Conservation (phyloP, 306 rosid species). For the Sicyos baderoa region DNA sequence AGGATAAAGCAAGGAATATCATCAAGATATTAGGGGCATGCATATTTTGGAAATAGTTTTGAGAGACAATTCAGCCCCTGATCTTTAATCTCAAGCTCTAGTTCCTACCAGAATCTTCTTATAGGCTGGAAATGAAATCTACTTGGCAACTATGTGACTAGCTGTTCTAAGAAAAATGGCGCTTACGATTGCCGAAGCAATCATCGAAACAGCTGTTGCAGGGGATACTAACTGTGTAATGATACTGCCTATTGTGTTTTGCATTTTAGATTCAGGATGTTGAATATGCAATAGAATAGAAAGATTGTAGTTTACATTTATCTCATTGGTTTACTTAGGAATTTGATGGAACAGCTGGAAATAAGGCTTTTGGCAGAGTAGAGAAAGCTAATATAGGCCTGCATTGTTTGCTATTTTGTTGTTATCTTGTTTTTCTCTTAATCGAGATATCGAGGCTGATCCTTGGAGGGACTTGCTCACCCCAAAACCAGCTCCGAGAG, state of each 20-base stretch:
- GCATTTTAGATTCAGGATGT: neutral
- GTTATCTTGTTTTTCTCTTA: neutral
- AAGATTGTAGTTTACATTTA: neutral
- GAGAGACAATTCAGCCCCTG: neutral
- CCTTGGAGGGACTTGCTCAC: neutral
- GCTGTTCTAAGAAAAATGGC: neutral
- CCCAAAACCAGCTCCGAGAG: neutral
- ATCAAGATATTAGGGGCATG: neutral
- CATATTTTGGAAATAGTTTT: neutral
- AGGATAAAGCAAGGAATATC: neutral
- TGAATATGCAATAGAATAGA: neutral
- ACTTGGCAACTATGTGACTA: neutral
- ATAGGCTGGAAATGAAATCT: neutral
- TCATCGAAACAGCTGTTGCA: neutral
- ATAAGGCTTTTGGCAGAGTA: neutral
- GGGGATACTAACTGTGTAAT: neutral
- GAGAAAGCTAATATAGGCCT: neutral
- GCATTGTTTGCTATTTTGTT: neutral
- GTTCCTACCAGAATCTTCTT: neutral
- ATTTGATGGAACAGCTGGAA: neutral
- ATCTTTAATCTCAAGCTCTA: neutral
- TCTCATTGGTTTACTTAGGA: neutral
- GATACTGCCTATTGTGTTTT: neutral
- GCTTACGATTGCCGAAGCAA: neutral
- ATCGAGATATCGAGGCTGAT: neutral